A percentile compares a stretch with the other conserved stretches of the same genome.
phyloP scores from a whole-genome alignment of 2,329 filamentous ascomycete genomes.

The Coniella lustricola region DNA sequence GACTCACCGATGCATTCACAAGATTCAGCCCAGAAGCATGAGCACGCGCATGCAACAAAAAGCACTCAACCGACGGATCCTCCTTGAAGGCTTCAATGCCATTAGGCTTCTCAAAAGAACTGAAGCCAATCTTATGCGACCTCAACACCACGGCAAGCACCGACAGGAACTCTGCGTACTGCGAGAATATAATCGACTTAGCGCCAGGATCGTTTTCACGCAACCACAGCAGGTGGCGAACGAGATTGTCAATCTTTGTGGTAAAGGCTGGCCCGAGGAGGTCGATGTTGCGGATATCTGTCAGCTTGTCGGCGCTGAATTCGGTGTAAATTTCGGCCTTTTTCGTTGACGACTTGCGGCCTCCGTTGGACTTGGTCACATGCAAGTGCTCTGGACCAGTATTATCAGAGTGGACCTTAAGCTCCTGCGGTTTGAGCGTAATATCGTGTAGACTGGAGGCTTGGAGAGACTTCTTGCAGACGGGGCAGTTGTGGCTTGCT shows the following conservation, averaged over 20 bases:
- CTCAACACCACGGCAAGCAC: slow-evolving; percentile 65
- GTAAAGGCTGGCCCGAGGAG: slow-evolving; percentile 69
- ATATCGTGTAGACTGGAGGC: slow-evolving; percentile 74
- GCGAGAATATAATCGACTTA: slow-evolving; percentile 91
- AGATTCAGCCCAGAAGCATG: slow-evolving; percentile 87
- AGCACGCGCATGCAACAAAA: slow-evolving; percentile 81
- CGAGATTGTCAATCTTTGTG: slow-evolving; percentile 81
- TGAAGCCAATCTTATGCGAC: slow-evolving; percentile 65
- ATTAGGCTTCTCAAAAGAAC: slow-evolving; percentile 59
- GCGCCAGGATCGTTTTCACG: slow-evolving; percentile 76
- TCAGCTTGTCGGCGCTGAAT: slow-evolving; percentile 63
- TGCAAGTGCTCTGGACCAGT: slow-evolving; percentile 19
- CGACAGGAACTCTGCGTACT: slow-evolving; percentile 70
- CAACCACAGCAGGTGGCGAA: slow-evolving; percentile 79
- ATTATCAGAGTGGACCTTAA: slow-evolving; percentile 50
- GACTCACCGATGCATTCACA: slow-evolving; percentile 63
- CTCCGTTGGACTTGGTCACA: slow-evolving; percentile 17
- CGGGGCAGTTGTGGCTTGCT: slow-evolving; percentile 68
- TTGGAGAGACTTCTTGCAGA: slow-evolving; percentile 68
- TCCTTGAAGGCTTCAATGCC: slow-evolving; percentile 72
- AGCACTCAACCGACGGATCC: slow-evolving; percentile 68
- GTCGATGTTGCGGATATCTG: slow-evolving; percentile 76
- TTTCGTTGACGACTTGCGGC: slow-evolving; percentile 20
- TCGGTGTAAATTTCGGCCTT: slow-evolving; percentile 63
- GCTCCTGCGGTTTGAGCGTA: slow-evolving; percentile 67